These are phyloP conservation scores for Lactarius indigo DNA, from an alignment of 768 basidiomycete species.

Conservation along the genomic window DNA sequence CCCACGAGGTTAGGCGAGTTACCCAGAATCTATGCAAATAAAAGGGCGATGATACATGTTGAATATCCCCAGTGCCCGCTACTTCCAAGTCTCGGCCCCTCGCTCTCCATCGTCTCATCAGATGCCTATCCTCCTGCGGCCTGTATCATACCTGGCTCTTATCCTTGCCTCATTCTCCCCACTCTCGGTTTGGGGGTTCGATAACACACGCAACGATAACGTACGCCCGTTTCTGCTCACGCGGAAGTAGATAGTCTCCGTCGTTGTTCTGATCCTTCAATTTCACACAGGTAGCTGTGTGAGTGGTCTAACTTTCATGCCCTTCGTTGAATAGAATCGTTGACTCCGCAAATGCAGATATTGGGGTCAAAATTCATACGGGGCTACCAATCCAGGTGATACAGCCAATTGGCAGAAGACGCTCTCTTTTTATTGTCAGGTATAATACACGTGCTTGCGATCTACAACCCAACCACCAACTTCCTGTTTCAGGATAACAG, in stretches of 20 bases:
- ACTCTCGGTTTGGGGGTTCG: constrained; percentile 30
- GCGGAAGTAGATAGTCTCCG: neutral
- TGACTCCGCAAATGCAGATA: constrained; percentile 35
- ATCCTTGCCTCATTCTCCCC: neutral
- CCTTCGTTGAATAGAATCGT: neutral
- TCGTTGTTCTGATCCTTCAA: constrained; percentile 7
- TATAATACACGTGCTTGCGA: constrained; percentile 24
- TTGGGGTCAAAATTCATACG: constrained; percentile 60
- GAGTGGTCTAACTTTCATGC: constrained; percentile 13
- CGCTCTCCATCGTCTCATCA: neutral
- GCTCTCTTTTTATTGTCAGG: constrained; percentile 52
- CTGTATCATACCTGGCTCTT: neutral
- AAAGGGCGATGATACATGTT: neutral
- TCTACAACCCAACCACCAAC: neutral
- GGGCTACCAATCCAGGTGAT: constrained; percentile 42
- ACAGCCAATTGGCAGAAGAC: constrained; percentile 49
- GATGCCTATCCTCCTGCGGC: neutral
- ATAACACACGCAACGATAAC: constrained; percentile 39
- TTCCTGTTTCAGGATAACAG: constrained; percentile 42
- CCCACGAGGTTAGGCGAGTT: neutral
- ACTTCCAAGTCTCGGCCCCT: neutral
- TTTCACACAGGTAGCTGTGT: constrained; percentile 31
- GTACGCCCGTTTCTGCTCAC: constrained; percentile 28
- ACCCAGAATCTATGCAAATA: neutral
- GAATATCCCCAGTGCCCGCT: neutral